Conservation (phyloP, 1,284 basidiomycete species). For the Rhizopogon hawkerae region DNA sequence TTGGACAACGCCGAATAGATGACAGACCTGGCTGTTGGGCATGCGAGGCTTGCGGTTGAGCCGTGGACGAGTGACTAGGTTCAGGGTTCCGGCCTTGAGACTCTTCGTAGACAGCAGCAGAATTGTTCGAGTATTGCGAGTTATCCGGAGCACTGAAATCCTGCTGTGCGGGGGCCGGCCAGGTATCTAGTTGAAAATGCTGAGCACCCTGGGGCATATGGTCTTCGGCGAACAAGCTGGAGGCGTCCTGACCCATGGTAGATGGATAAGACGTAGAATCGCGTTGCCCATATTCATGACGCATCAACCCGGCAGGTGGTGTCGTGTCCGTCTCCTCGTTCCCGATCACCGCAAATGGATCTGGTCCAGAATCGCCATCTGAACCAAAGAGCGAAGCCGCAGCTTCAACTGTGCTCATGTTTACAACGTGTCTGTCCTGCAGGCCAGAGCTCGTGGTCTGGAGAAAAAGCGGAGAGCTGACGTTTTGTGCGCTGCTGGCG, state of each 20-base stretch:
- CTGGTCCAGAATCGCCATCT: slow-evolving; percentile 45
- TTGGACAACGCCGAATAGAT: neutral
- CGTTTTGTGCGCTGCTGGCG: slow-evolving; percentile 4
- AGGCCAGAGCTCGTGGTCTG: slow-evolving; percentile 14
- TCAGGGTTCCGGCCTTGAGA: slow-evolving; percentile 24
- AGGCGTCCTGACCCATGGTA: slow-evolving; percentile 29
- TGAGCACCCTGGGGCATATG: slow-evolving; percentile 24
- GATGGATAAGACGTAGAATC: slow-evolving; percentile 15
- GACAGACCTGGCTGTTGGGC: slow-evolving; percentile 21
- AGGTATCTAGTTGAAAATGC: slow-evolving; percentile 22
- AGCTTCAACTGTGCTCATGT: slow-evolving; percentile 61
- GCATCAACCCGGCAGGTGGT: slow-evolving; percentile 16
- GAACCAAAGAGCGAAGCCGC: slow-evolving; percentile 70
- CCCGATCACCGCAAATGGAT: slow-evolving; percentile 60
- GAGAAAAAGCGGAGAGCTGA: slow-evolving; percentile 11
- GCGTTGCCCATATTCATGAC: slow-evolving; percentile 18
- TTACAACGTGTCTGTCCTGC: slow-evolving; percentile 25
- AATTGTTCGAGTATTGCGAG: slow-evolving; percentile 11
- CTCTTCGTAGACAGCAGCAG: slow-evolving; percentile 18
- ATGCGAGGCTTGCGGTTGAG: slow-evolving; percentile 17
- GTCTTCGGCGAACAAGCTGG: slow-evolving; percentile 22
- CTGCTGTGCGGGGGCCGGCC: slow-evolving; percentile 21
- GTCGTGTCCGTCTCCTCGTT: slow-evolving; percentile 26
- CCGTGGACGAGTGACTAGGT: slow-evolving; percentile 18
- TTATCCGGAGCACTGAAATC: slow-evolving; percentile 12